These are phyloP conservation scores for Alternaria ventricosa DNA, from an alignment of 2,329 filamentous ascomycete species.

Conservation along the genomic window DNA sequence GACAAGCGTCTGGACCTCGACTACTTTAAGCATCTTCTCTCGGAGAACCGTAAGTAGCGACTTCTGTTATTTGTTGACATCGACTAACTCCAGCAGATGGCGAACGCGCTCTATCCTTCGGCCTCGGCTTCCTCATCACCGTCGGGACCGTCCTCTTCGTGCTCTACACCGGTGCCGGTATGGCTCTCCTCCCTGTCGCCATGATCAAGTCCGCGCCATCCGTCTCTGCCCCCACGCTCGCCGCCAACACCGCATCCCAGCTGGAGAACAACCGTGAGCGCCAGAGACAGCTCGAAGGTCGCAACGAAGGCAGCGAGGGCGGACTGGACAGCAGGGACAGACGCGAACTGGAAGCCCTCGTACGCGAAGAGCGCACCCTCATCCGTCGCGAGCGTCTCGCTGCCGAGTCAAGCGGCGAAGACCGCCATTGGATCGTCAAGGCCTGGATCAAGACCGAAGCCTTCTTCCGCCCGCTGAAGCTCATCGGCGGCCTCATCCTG, in stretches of 20 bases:
- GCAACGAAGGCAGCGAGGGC: slow-evolving; percentile 76
- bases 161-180: slow-evolving; percentile 85
- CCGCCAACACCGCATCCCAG: slow-evolving; percentile 77
- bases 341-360: slow-evolving; percentile 83
- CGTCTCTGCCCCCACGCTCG: slow-evolving; percentile 80
- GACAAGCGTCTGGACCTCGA: slow-evolving; percentile 80
- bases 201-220: slow-evolving; percentile 92
- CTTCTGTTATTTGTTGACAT: background rate
- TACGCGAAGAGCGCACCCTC: slow-evolving; percentile 89
- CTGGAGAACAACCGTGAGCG: slow-evolving; percentile 89
- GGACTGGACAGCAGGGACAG: slow-evolving; percentile 84
- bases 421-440: slow-evolving; percentile 74
- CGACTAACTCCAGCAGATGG: slow-evolving; percentile 62
- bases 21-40: slow-evolving; percentile 85
- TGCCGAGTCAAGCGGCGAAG: slow-evolving; percentile 79
- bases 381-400: slow-evolving; percentile 88
- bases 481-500: slow-evolving; percentile 81
- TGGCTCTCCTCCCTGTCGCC: slow-evolving; percentile 86
- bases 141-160: slow-evolving; percentile 86
- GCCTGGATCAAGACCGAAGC: slow-evolving; percentile 82
- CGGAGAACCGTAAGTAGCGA: slow-evolving; percentile 72
- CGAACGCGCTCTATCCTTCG: slow-evolving; percentile 90
- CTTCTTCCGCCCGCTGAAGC: slow-evolving; percentile 85
- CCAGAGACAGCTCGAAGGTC: slow-evolving; percentile 87
- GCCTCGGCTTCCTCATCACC: slow-evolving; percentile 84